Evolutionary conservation across 805 yeast genomes (phyloP).

Genomic region (Lipomyces spencermartinsiae): DNA sequence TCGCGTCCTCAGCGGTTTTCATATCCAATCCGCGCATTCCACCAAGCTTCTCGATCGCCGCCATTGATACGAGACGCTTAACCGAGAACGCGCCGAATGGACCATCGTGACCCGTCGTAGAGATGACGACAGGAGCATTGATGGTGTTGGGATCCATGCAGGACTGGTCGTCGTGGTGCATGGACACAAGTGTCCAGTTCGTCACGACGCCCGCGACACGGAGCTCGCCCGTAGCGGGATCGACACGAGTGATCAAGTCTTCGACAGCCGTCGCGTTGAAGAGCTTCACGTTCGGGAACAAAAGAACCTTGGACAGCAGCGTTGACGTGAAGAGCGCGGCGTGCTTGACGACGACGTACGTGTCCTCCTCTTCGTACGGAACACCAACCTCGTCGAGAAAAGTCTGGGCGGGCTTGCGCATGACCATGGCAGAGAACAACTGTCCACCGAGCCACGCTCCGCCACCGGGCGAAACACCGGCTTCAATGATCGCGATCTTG

Average conservation of each 20-base stretch:
- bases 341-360: slow-evolving; percentile 78
- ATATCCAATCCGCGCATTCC: slow-evolving; percentile 82
- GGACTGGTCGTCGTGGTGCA: slow-evolving; percentile 76
- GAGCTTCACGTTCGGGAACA: slow-evolving; percentile 74
- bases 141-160: slow-evolving; percentile 86
- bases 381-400: slow-evolving; percentile 69
- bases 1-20: slow-evolving; percentile 78
- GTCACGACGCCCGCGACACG: slow-evolving; percentile 81
- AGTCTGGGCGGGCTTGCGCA: slow-evolving; percentile 78
- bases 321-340: slow-evolving; percentile 81
- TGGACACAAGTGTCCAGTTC: slow-evolving; percentile 79
- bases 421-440: slow-evolving; percentile 76
- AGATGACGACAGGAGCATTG: slow-evolving; percentile 66
- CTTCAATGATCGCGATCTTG: slow-evolving; percentile 75
- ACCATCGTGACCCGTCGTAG: slow-evolving; percentile 83
- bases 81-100: slow-evolving; percentile 83
- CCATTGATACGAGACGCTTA: slow-evolving; percentile 63
- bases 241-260: slow-evolving; percentile 75
- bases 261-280: slow-evolving; percentile 84
- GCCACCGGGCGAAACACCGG: slow-evolving; percentile 79
- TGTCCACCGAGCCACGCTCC: slow-evolving; percentile 83
- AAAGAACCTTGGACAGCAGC: slow-evolving; percentile 68
- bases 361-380: slow-evolving; percentile 79
- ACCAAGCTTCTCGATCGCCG: slow-evolving; percentile 53
- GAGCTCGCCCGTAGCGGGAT: slow-evolving; percentile 59